These are phyloP conservation scores for Aspergillus avenaceus DNA, from an alignment of 495 filamentous ascomycete genomes.

Conservation along the genomic window DNA sequence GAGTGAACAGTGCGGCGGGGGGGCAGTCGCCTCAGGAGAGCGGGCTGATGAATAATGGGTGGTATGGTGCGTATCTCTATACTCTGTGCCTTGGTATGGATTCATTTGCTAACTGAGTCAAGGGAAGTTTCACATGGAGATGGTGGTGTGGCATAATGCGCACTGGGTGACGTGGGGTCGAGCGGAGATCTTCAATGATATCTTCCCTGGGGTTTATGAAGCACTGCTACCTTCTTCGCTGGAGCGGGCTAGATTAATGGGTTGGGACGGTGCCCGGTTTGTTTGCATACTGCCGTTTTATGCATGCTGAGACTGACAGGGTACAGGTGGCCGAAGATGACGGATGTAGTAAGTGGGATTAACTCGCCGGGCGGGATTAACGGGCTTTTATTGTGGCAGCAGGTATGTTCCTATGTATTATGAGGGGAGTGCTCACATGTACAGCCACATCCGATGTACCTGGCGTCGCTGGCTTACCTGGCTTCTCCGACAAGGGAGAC, in stretches of 20 bases:
- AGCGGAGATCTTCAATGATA: constrained; percentile 8
- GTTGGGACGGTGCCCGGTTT: constrained; percentile 14
- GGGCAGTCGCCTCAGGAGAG: constrained; percentile 16
- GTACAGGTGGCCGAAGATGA: constrained; percentile 16
- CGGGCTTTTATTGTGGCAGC: constrained; percentile 13
- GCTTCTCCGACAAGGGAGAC: constrained; percentile 8
- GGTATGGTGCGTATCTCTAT: constrained; percentile 12
- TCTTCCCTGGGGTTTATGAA: constrained; percentile 13
- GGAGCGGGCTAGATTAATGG: constrained; percentile 10
- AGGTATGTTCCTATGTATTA: background rate
- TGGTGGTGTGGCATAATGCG: constrained; percentile 17
- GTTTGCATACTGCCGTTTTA: background rate
- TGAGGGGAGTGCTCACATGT: background rate
- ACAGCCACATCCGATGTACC: constrained; percentile 16
- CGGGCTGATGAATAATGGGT: constrained; percentile 18
- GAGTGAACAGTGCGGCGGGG: constrained; percentile 13
- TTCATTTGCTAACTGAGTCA: background rate
- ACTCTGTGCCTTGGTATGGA: background rate
- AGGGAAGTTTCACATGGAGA: constrained; percentile 19
- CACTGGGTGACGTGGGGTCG: constrained; percentile 17
- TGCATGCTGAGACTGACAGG: background rate
- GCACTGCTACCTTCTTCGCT: constrained; percentile 8
- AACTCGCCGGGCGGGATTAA: constrained; percentile 15
- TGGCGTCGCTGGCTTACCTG: constrained; percentile 12
- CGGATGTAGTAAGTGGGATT: constrained; percentile 9